A percentile compares a stretch with the other conserved stretches of the same genome.
These are phyloP conservation scores for Penicillium steckii DNA, from an alignment of 495 filamentous ascomycete species.

Conservation along the genomic window DNA sequence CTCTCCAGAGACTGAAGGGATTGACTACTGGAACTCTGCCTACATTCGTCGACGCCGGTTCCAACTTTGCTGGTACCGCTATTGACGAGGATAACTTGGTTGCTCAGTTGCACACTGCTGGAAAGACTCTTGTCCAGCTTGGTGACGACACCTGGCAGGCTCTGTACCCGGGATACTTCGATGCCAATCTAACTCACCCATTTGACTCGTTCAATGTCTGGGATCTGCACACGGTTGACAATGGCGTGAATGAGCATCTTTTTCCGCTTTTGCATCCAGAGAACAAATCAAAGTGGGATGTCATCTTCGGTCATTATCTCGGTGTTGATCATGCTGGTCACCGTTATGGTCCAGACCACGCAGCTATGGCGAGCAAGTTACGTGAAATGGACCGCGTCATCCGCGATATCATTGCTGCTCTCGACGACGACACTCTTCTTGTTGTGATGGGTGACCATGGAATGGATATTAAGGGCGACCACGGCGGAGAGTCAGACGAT, in stretches of 20 bases:
- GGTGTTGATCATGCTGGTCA: conserved; percentile 98
- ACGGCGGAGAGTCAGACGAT: conserved; percentile 93
- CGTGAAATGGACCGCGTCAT: conserved; percentile 87
- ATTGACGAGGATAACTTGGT: conserved; percentile 97
- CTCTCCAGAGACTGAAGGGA: conserved; percentile 88
- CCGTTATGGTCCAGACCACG: conserved; percentile 90
- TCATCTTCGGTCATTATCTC: conserved; percentile 88
- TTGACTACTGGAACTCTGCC: conserved; percentile 93
- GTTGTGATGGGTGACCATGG: conserved; percentile 98
- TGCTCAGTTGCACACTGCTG: conserved; percentile 73
- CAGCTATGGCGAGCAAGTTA: conserved; percentile 86
- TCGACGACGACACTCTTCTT: conserved; percentile 85
- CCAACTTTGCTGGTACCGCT: conserved; percentile 93
- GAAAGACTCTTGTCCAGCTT: conserved; percentile 85
- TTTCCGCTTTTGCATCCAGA: conserved; percentile 72
- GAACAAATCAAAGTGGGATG: conserved; percentile 75
- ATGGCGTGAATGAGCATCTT: conserved; percentile 90
- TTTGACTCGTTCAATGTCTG: conserved; percentile 98
- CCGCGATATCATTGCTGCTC: conserved; percentile 61
- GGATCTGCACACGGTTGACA: conserved; percentile 96
- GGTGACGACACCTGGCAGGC: conserved; percentile 96
- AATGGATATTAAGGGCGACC: conserved; percentile 96
- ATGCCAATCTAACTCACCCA: conserved; percentile 74
- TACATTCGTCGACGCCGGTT: conserved; percentile 90
- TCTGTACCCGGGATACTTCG: conserved; percentile 89